Evolutionary conservation across 306 rosid genomes (phyloP), one percentile per base, ranked within the genome.

Genomic region (Abrus precatorius): DNA sequence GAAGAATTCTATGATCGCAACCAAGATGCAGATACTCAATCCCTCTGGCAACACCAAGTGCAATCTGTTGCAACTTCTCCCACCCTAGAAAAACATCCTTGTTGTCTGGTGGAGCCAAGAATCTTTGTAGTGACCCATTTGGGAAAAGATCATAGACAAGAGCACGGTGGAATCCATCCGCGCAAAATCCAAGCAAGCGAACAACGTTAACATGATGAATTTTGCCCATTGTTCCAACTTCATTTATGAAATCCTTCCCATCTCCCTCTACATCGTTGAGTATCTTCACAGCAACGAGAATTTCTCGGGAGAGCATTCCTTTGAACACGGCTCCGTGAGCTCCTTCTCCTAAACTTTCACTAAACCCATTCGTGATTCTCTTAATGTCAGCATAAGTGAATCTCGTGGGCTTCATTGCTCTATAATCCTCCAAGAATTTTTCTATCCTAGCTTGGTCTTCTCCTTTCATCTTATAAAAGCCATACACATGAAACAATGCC

Each of bases 1-100:
- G 89, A 2, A 83, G 80, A 9, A 86, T 86, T 30, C 44, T 29
- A 6, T 83, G 72, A 30, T 86, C 82, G 43, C 90, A 86, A 0
- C 87, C 87, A 2, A 57, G 78, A 11, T 86, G 90, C 27, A 86
- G 90, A 72, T 86, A 86, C 34, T 86, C 89, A 53, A 77, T 73
- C 2, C 90, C 85, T 59, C 28, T 84, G 3, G 85, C 85, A n/a
- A 76, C 40, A 6, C 76, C 87, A 0, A 83, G 54, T n/a, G n/a
- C 50, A 64, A 64, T 64, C 7, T 64, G 70, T 14, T 64, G 70
- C 33, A 64, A 40, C 50, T 69, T 86, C 13, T 61, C 20, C 89
- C 87, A 86, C 1, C 76, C 82, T 13, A 82, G 84, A 10, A 75
- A 68, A 33, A 0, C 3, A 6, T 48, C 44, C 30, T 74, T 54